Evolutionary conservation across 371 early-diverging fungal genomes (phyloP), one percentile per base, ranked within the genome.

Genomic region (Dichotomocladium elegans): DNA sequence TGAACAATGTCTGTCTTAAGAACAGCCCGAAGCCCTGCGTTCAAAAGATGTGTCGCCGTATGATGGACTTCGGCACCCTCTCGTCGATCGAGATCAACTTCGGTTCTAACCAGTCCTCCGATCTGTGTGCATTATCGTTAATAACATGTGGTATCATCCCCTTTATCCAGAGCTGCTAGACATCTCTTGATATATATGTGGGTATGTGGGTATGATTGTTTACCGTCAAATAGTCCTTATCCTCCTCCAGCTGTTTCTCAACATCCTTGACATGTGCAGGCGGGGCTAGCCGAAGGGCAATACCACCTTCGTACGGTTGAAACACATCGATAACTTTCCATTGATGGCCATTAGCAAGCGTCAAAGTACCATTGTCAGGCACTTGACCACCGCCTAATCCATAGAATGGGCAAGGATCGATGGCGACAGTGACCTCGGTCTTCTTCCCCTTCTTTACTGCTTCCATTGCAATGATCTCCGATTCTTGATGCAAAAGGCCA

Each of bases 371-470:
- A 0, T 62, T 54, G 51, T 90, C 90, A 7, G 86, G 70, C 14
- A 77, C 82, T 60, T 90, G 90, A 3, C 90, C 90, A 51, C 90
- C 90, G 9, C 90, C 88, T 7, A 79, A 57, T 0, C 87, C 86
- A 51, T 90, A 90, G 48, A 87, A 90, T 6, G 88, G 88, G 48
- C 86, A 86, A 0, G 86, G 86, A 60, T 87, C 83, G 19, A 90
- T 78, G 0, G 84, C 74, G 10, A 85, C 50, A 21, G 77, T 61
- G 26, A 80, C 61, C 22, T 76, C 69, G 1, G 61, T 48, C 3
- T 35, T 55, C 22, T 60, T 61, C 2, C 77, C 70, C 29, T 77
- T 68, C 8, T 68, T 61, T 8, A 61, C 55, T 2, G 64, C 64
- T 45, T 83, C 73, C 1, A 74, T 45, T 5, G 82, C 81, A 26